A percentile compares a stretch with the other conserved stretches of the same genome.
Evolutionary conservation across 139 green algal genomes (phyloP).

Genomic region (Mychonastes homosphaera): DNA sequence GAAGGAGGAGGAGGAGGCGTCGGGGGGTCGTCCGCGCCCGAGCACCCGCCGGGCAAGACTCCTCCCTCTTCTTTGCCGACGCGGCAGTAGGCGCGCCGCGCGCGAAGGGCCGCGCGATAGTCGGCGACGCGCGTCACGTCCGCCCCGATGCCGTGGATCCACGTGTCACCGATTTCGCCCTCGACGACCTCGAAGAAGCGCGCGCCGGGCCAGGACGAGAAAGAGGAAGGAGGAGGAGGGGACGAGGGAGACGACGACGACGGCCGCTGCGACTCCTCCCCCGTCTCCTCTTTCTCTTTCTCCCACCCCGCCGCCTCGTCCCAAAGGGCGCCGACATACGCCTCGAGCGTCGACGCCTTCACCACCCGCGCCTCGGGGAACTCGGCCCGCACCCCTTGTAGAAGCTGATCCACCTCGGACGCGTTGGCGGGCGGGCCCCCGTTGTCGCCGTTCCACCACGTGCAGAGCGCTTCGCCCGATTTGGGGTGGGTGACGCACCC

Average conservation of each 20-base stretch:
- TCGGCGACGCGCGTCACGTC: conserved; percentile 32
- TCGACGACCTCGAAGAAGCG: too few relatives aligned
- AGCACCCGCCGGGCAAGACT: background rate
- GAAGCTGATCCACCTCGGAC: conserved; percentile 26
- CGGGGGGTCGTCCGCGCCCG: too few relatives aligned
- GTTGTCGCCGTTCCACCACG: conserved; percentile 15
- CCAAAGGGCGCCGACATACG: conserved; percentile 27
- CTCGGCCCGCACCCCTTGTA: conserved; percentile 17
- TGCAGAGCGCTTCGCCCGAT: conserved; percentile 11
- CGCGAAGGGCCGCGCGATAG: conserved; percentile 33
- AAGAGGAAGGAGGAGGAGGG: too few relatives aligned
- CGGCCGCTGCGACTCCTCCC: background rate
- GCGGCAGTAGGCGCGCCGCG: conserved; percentile 11
- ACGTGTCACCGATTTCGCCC: conserved; percentile 50
- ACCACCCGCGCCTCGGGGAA: conserved; percentile 35
- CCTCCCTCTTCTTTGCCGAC: background rate
- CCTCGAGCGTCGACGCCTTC: conserved; percentile 42
- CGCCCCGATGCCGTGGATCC: conserved; percentile 39
- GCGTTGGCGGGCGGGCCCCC: background rate
- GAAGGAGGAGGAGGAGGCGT: too few relatives aligned
- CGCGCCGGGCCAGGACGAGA: too few relatives aligned
- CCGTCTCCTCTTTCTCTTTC: background rate
- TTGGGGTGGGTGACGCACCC: conserved; percentile 9
- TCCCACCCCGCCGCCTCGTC: background rate
- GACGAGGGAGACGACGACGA: background rate